Evolutionary conservation across 2,329 filamentous ascomycete genomes (phyloP).

Genomic region (Microsporum audouinii): DNA sequence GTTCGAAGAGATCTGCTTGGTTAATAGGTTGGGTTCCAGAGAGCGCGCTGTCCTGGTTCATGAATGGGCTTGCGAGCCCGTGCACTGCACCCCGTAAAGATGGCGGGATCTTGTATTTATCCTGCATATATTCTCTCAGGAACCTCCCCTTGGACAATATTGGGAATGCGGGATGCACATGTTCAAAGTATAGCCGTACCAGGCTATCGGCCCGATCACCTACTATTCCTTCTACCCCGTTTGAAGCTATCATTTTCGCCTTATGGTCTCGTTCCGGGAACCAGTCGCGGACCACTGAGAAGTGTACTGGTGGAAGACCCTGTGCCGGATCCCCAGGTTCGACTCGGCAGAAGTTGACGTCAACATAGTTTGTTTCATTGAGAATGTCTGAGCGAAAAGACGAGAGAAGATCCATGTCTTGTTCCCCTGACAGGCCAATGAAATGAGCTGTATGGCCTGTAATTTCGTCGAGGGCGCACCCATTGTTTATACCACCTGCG

Average conservation of each 20-base stretch:
- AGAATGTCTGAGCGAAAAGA: slow-evolving; percentile 39
- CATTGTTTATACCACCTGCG: background rate
- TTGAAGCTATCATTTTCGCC: slow-evolving; percentile 30
- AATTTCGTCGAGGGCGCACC: background rate
- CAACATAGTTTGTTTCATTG: slow-evolving; percentile 35
- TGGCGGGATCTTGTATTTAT: background rate
- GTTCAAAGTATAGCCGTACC: slow-evolving; percentile 37
- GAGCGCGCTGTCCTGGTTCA: background rate
- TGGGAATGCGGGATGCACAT: slow-evolving; percentile 36
- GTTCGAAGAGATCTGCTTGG: background rate
- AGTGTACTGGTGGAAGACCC: slow-evolving; percentile 36
- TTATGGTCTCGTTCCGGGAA: slow-evolving; percentile 36
- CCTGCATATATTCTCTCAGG: background rate
- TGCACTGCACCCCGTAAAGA: background rate
- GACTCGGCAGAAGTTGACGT: slow-evolving; percentile 37
- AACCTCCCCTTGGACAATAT: background rate
- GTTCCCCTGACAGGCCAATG: background rate
- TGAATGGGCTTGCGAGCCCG: background rate
- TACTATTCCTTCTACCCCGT: slow-evolving; percentile 35
- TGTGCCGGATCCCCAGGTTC: slow-evolving; percentile 26
- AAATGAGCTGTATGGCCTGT: background rate
- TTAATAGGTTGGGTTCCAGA: background rate
- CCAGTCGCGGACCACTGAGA: slow-evolving; percentile 35
- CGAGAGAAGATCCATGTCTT: slow-evolving; percentile 36
- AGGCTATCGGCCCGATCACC: slow-evolving; percentile 32